Percentiles rank a stretch among this genome's conserved stretches.
phyloP scores from a whole-genome alignment of 768 basidiomycete species.

The Ramaria rubella region DNA sequence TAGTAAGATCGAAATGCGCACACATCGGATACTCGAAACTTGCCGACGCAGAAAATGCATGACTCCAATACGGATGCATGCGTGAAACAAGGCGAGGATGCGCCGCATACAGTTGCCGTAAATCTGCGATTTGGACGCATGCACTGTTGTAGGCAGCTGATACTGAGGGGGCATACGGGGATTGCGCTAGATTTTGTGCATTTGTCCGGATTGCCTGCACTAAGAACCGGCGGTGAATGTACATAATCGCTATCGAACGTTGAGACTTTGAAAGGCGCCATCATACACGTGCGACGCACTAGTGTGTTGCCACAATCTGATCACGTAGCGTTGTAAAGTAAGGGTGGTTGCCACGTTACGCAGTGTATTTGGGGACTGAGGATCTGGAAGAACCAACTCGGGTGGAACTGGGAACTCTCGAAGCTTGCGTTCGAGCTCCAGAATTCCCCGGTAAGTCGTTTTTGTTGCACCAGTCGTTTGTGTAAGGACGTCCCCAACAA shows the following conservation, averaged over 20 bases:
- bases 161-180: constrained; percentile 67
- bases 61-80: constrained; percentile 11
- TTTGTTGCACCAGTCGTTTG: constrained; percentile 33
- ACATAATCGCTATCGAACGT: constrained; percentile 47
- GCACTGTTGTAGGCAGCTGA: constrained; percentile 70
- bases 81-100: constrained; percentile 6
- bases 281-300: constrained; percentile 1
- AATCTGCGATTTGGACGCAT: constrained; percentile 23
- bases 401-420: constrained; percentile 62
- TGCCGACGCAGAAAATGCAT: constrained; percentile 10
- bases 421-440: constrained; percentile 60
- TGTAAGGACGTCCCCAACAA: constrained; percentile 8
- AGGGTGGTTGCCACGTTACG: background rate
- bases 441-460: constrained; percentile 57
- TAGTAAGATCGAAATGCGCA: background rate
- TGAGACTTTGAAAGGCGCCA: constrained; percentile 1
- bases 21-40: background rate
- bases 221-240: constrained; percentile 69
- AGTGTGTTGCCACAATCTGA: constrained; percentile 7
- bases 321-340: constrained; percentile 8
- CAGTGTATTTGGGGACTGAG: background rate
- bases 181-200: constrained; percentile 64
- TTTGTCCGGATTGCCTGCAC: constrained; percentile 67
- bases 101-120: background rate
- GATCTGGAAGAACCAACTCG: constrained; percentile 39